These are phyloP conservation scores for Phialemonium atrogriseum DNA, from an alignment of 2,329 filamentous ascomycete species.

Conservation along the genomic window DNA sequence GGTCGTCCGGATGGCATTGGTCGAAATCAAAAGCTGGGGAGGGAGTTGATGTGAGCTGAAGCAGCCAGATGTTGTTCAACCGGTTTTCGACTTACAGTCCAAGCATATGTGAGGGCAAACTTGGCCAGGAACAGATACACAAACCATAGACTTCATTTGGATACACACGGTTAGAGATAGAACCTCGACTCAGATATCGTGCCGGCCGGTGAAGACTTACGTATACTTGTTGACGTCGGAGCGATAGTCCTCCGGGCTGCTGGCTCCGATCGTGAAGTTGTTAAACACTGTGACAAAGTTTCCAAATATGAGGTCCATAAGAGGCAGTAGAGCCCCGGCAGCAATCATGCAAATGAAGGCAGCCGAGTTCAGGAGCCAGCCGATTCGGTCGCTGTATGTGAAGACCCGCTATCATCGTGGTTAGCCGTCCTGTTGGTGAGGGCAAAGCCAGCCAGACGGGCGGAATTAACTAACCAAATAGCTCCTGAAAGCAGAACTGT, in stretches of 20 bases:
- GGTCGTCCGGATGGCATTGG: constrained; percentile 27
- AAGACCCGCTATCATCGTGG: constrained; percentile 10
- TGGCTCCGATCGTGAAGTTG: constrained; percentile 38
- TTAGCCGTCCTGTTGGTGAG: too few species aligned
- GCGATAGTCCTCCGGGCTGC: constrained; percentile 38
- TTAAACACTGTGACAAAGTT: constrained; percentile 46
- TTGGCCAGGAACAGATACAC: constrained; percentile 50
- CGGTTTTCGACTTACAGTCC: constrained; percentile 31
- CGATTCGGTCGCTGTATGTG: constrained; percentile 26
- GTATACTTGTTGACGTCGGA: constrained; percentile 36
- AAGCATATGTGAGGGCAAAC: constrained; percentile 44
- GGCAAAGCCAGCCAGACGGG: too few species aligned
- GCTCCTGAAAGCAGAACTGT: constrained; percentile 1
- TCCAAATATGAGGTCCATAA: constrained; percentile 54
- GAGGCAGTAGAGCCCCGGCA: constrained; percentile 31
- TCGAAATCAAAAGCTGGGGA: constrained; percentile 25
- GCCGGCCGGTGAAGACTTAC: constrained; percentile 19
- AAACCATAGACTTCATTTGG: constrained; percentile 37
- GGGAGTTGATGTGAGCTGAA: constrained; percentile 1
- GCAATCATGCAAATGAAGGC: constrained; percentile 28
- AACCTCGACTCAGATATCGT: constrained; percentile 4
- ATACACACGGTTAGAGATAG: constrained; percentile 3
- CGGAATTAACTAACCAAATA: constrained; percentile 7
- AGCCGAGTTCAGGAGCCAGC: constrained; percentile 27
- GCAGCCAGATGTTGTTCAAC: neutral